Percentiles rank a stretch among this genome's conserved stretches.
Evolutionary conservation across 441 rosid genomes (phyloP).

Genomic region (Breynia disticha): DNA sequence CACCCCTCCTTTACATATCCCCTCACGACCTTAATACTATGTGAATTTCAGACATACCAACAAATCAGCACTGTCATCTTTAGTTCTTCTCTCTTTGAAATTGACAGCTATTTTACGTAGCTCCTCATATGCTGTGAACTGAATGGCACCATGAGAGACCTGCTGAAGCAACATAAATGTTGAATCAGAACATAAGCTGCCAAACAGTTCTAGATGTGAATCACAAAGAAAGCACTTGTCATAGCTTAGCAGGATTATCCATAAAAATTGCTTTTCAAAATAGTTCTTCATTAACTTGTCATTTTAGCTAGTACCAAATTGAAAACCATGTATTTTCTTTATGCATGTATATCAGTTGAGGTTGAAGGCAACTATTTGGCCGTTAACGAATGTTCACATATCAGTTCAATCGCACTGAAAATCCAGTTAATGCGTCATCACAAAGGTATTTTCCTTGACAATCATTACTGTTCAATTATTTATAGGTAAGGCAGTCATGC

Average conservation of each 20-base stretch:
- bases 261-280: background rate
- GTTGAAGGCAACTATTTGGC: background rate
- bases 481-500: background rate
- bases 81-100: slow-evolving; percentile 31
- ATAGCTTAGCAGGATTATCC: background rate
- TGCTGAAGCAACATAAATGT: slow-evolving; percentile 43
- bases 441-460: background rate
- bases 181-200: slow-evolving; percentile 11
- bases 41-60: slow-evolving; percentile 36
- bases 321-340: too few species aligned
- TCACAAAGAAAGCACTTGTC: slow-evolving; percentile 8
- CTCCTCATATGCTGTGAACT: slow-evolving; percentile 87
- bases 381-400: slow-evolving; percentile 2
- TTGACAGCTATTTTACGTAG: slow-evolving; percentile 57
- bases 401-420: slow-evolving; percentile 1
- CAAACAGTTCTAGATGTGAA: background rate
- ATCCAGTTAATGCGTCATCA: background rate
- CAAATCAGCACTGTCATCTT: slow-evolving; percentile 25
- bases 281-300: background rate
- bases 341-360: too few species aligned
- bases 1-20: too few species aligned
- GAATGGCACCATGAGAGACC: slow-evolving; percentile 95
- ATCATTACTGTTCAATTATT: slow-evolving; percentile 1
- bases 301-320: too few species aligned
- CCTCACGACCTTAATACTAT: background rate